Evolutionary conservation across 2,329 filamentous ascomycete genomes (phyloP).

Genomic region (Tolypocladium guangdongense): DNA sequence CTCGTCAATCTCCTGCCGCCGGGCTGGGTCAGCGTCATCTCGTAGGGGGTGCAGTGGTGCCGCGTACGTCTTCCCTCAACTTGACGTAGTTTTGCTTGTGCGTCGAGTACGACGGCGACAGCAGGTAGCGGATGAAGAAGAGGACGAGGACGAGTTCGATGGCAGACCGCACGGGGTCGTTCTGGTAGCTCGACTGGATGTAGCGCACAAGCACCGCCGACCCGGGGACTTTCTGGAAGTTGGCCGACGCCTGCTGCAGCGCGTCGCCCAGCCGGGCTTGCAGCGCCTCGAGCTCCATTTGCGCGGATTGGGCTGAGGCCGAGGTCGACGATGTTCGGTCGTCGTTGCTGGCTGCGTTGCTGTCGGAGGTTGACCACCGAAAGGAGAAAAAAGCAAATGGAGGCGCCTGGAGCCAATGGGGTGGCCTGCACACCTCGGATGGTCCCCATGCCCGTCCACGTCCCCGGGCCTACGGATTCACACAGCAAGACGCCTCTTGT

Average conservation of each 20-base stretch:
- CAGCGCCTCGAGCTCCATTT: conserved; percentile 54
- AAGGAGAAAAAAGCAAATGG: neutral
- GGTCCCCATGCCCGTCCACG: no score
- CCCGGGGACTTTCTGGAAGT: conserved; percentile 85
- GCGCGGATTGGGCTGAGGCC: neutral
- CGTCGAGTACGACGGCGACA: conserved; percentile 87
- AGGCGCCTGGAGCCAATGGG: neutral
- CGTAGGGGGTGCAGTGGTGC: neutral
- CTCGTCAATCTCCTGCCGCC: conserved; percentile 73
- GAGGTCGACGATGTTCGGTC: neutral
- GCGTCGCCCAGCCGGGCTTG: conserved; percentile 39
- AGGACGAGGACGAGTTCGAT: conserved; percentile 90
- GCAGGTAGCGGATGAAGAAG: conserved; percentile 87
- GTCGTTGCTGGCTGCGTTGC: neutral
- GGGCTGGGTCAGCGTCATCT: neutral
- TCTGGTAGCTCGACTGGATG: conserved; percentile 93
- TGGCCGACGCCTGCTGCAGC: conserved; percentile 42
- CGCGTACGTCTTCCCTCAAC: conserved; percentile 61
- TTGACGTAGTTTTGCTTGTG: conserved; percentile 83
- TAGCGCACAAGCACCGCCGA: conserved; percentile 92
- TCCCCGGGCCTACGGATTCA: neutral
- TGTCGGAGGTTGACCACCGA: neutral
- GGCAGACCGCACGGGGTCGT: conserved; percentile 86
- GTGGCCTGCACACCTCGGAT: no score
- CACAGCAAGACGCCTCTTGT: neutral